Conservation (phyloP, 768 basidiomycete genomes). For the Cytidiella melzeri region DNA sequence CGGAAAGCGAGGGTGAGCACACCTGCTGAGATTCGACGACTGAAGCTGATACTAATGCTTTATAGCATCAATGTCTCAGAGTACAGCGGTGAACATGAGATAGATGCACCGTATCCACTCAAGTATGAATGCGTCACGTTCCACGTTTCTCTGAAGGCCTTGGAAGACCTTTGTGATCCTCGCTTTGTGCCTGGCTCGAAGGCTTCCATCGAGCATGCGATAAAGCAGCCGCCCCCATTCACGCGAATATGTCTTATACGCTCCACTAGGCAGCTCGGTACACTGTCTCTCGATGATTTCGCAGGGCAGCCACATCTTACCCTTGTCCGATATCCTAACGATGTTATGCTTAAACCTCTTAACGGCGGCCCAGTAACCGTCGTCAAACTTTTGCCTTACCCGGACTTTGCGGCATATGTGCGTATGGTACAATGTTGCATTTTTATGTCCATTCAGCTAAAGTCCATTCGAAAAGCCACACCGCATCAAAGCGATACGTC, state of each 20-base stretch:
- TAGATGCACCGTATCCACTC: conserved; percentile 39
- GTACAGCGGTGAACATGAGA: conserved; percentile 27
- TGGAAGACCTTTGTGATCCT: conserved; percentile 41
- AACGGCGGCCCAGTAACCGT: conserved; percentile 29
- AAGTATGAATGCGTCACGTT: conserved; percentile 40
- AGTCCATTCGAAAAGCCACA: conserved; percentile 7
- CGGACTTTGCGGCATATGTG: conserved; percentile 1
- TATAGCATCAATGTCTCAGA: conserved; percentile 34
- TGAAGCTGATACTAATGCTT: not conserved
- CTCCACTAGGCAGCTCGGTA: conserved; percentile 31
- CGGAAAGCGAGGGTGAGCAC: conserved; percentile 3
- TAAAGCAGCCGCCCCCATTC: conserved; percentile 33
- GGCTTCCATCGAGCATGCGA: conserved; percentile 31
- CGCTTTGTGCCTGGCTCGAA: conserved; percentile 32
- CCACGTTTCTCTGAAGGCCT: conserved; percentile 32
- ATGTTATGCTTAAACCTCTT: conserved; percentile 36
- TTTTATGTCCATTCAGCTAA: not conserved
- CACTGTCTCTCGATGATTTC: conserved; percentile 34
- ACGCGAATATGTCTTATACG: conserved; percentile 32
- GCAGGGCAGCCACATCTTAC: conserved; percentile 33
- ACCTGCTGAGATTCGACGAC: not conserved
- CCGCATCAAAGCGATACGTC: conserved; percentile 13
- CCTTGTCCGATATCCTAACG: conserved; percentile 35
- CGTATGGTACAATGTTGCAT: no score
- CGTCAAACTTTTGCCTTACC: conserved; percentile 27